Conservation (phyloP, 2,329 filamentous ascomycete genomes). For the Clarireedia monteithiana region DNA sequence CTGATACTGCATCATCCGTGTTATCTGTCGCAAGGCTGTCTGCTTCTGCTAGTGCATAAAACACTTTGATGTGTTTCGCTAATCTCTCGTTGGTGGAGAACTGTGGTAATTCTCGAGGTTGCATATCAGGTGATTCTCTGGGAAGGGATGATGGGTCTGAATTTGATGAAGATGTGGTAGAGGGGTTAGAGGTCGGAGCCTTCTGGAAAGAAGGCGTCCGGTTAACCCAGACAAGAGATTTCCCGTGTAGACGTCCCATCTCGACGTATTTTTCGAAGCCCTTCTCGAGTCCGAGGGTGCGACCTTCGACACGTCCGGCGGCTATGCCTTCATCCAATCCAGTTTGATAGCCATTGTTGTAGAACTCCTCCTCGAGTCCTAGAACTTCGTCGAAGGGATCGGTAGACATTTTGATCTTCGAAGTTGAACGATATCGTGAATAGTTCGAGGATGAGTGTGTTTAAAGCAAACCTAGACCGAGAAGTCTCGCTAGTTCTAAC, state of each 20-base stretch:
- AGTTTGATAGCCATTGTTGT: conserved; percentile 70
- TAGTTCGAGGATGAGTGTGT: too few species aligned
- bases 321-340: conserved; percentile 68
- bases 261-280: conserved; percentile 89
- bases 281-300: conserved; percentile 82
- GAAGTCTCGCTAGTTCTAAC: neutral
- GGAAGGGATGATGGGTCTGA: neutral
- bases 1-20: conserved; percentile 78
- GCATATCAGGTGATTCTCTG: neutral
- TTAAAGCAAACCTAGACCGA: neutral
- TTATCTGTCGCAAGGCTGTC: conserved; percentile 73
- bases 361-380: conserved; percentile 61
- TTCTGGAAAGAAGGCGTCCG: conserved; percentile 40
- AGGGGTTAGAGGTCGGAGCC: neutral
- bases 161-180: neutral
- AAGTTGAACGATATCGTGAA: neutral
- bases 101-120: conserved; percentile 22
- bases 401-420: conserved; percentile 16
- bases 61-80: conserved; percentile 64
- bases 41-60: conserved; percentile 73
- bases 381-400: conserved; percentile 37
- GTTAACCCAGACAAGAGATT: conserved; percentile 76
- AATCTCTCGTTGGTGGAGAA: conserved; percentile 55
- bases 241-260: conserved; percentile 70
- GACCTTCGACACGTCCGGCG: conserved; percentile 79